phyloP scores from a whole-genome alignment of 495 filamentous ascomycete genomes.

The Aspergillus carlsbadensis region DNA sequence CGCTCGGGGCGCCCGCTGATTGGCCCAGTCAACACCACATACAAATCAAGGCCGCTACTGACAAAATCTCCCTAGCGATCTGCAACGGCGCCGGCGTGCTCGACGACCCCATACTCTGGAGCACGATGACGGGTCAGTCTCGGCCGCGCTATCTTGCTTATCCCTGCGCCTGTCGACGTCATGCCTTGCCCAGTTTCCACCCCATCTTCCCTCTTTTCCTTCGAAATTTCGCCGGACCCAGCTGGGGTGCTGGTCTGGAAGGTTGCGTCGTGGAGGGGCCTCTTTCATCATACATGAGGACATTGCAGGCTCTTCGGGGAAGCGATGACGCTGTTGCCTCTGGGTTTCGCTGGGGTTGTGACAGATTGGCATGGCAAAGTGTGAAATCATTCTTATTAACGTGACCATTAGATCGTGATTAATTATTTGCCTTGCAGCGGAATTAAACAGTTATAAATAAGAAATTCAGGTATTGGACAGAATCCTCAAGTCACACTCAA shows the following conservation, averaged over 20 bases:
- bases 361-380: neutral
- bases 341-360: too few relatives aligned
- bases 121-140: neutral
- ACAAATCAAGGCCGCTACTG: neutral
- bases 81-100: neutral
- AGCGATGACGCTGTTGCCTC: constrained; percentile 5
- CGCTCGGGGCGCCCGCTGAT: too few relatives aligned
- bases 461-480: neutral
- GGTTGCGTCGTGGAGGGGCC: neutral
- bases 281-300: constrained; percentile 9
- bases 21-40: too few relatives aligned
- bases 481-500: neutral
- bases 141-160: neutral
- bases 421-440: neutral
- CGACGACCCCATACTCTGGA: too few relatives aligned
- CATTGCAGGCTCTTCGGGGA: neutral
- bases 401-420: too few relatives aligned
- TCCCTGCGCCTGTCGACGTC: neutral
- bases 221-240: too few relatives aligned
- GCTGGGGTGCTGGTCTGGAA: neutral
- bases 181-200: neutral
- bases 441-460: constrained; percentile 5
- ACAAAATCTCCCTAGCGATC: neutral
- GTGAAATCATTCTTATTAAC: constrained; percentile 7
- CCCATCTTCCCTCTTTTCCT: too few relatives aligned